Evolutionary conservation across 1,284 basidiomycete genomes (phyloP).

Genomic region (Testicularia cyperi): DNA sequence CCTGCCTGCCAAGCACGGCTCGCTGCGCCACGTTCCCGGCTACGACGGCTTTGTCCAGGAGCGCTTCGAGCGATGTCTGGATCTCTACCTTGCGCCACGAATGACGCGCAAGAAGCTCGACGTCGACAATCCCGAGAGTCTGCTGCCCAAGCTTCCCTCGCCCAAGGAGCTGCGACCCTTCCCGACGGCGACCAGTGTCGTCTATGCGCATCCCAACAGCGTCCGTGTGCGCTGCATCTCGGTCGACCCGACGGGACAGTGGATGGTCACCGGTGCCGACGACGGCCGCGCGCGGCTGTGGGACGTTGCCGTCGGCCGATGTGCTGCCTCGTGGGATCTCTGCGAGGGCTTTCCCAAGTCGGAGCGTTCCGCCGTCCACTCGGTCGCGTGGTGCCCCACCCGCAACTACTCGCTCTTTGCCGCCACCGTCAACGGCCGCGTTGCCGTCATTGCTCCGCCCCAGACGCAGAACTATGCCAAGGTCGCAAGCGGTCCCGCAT

Average conservation of each 20-base stretch:
- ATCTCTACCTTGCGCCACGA: slow-evolving; percentile 93
- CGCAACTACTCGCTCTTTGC: slow-evolving; percentile 78
- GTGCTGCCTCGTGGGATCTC: slow-evolving; percentile 85
- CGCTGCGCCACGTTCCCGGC: slow-evolving; percentile 85
- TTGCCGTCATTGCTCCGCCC: slow-evolving; percentile 79
- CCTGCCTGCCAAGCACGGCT: slow-evolving; percentile 81
- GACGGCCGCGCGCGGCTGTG: slow-evolving; percentile 82
- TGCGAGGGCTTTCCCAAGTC: slow-evolving; percentile 38
- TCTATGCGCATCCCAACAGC: slow-evolving; percentile 70
- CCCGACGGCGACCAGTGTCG: slow-evolving; percentile 80
- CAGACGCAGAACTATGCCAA: slow-evolving; percentile 63
- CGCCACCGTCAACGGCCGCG: slow-evolving; percentile 67
- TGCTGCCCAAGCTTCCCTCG: slow-evolving; percentile 93
- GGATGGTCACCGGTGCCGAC: slow-evolving; percentile 91
- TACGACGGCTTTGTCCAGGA: slow-evolving; percentile 92
- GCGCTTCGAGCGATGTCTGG: slow-evolving; percentile 89
- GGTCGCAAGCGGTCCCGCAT: slow-evolving; percentile 54
- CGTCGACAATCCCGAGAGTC: slow-evolving; percentile 69
- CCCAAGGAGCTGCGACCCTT: slow-evolving; percentile 90
- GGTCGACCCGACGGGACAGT: slow-evolving; percentile 83
- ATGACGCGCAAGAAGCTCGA: slow-evolving; percentile 63
- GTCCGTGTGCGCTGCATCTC: slow-evolving; percentile 74
- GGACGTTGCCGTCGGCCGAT: slow-evolving; percentile 89
- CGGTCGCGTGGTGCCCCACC: slow-evolving; percentile 91
- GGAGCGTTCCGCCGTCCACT: slow-evolving; percentile 67